Evolutionary conservation across 2,329 filamentous ascomycete genomes (phyloP).

Genomic region (Monosporascus sp.): DNA sequence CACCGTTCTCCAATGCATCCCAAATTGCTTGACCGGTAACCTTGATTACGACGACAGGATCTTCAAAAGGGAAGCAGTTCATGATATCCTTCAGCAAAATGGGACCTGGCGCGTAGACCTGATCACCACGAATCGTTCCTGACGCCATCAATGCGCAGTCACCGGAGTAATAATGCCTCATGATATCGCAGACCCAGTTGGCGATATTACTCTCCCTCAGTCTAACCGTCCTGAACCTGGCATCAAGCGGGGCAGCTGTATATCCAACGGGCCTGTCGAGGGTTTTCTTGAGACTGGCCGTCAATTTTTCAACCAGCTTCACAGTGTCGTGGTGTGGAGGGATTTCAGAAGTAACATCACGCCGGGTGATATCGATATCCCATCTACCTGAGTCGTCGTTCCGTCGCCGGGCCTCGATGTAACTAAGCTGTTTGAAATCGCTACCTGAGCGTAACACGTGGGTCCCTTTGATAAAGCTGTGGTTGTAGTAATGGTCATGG

Average conservation of each 20-base stretch:
- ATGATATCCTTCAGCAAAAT: conserved; percentile 76
- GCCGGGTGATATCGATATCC: conserved; percentile 72
- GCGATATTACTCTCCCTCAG: conserved; percentile 75
- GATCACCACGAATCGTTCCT: conserved; percentile 81
- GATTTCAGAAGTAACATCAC: conserved; percentile 67
- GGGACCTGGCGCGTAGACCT: conserved; percentile 78
- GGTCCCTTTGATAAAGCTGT: conserved; percentile 69
- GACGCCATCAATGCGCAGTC: conserved; percentile 82
- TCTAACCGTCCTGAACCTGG: conserved; percentile 78
- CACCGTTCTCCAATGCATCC: conserved; percentile 78
- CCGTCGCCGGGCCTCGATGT: conserved; percentile 67
- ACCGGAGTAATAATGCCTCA: conserved; percentile 74
- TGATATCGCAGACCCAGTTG: conserved; percentile 88
- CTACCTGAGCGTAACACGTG: conserved; percentile 84
- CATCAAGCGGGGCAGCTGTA: conserved; percentile 76
- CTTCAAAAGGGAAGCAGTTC: conserved; percentile 88
- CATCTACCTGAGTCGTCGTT: conserved; percentile 45
- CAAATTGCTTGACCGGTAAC: conserved; percentile 67
- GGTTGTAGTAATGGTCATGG: conserved; percentile 84
- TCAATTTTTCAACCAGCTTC: conserved; percentile 61
- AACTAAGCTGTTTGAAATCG: conserved; percentile 89
- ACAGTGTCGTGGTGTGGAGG: conserved; percentile 56
- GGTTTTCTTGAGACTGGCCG: conserved; percentile 66
- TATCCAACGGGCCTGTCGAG: conserved; percentile 80
- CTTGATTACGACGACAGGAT: conserved; percentile 74